Conservation (phyloP, 305 asterid species). For the Ruellia speciosa region DNA sequence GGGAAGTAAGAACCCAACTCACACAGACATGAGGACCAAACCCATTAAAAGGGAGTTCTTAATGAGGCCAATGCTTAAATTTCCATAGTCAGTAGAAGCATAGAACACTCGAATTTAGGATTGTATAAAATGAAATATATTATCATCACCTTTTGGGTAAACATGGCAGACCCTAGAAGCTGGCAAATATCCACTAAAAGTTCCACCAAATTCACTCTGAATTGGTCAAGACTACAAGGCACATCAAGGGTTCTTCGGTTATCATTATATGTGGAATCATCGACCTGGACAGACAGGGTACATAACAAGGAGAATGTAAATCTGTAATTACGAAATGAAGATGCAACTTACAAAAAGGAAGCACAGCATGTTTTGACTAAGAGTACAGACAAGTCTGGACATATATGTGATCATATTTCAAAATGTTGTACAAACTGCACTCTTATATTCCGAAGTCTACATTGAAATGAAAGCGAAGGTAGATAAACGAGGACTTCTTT, state of each 20-base stretch:
- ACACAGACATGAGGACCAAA: background rate
- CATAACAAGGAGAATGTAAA: background rate
- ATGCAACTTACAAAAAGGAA: too few species aligned
- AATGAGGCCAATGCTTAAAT: too few species aligned
- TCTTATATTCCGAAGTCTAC: too few species aligned
- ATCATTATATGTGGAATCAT: slow-evolving; percentile 48
- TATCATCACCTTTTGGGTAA: slow-evolving; percentile 55
- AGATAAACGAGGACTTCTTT: too few species aligned
- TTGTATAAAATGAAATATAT: slow-evolving; percentile 11
- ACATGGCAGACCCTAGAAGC: slow-evolving; percentile 56
- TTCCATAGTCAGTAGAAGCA: slow-evolving; percentile 1
- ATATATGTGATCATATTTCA: too few species aligned
- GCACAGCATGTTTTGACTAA: too few species aligned
- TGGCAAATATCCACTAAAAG: slow-evolving; percentile 71
- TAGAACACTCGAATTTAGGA: slow-evolving; percentile 1
- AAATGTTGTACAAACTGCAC: too few species aligned
- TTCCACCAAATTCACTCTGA: slow-evolving; percentile 71
- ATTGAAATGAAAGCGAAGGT: too few species aligned
- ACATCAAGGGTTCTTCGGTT: slow-evolving; percentile 46
- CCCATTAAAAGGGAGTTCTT: too few species aligned
- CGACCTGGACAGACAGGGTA: slow-evolving; percentile 41
- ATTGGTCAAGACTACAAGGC: slow-evolving; percentile 68
- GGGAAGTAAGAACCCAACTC: background rate
- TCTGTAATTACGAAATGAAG: too few species aligned
- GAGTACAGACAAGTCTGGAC: too few species aligned